phyloP scores from a whole-genome alignment of 352 stramenopile species.

The Plasmopara muralis region DNA sequence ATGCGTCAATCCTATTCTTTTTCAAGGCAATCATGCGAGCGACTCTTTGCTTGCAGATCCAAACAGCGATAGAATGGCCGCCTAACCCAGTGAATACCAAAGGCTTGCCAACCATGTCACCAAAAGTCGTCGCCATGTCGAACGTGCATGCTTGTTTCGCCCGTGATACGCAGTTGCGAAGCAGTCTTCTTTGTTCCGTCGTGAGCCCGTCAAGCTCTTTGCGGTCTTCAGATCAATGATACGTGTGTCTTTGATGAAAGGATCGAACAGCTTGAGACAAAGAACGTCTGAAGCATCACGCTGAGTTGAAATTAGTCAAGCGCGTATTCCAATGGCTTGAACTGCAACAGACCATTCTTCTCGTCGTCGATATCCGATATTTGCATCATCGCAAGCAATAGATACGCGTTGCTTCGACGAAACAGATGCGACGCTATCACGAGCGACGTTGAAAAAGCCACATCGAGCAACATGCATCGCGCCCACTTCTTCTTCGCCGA shows the following conservation, averaged over 20 bases:
- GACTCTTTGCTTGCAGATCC: slow-evolving; percentile 8
- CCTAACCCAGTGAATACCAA: slow-evolving; percentile 9
- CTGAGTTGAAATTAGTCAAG: slow-evolving; percentile 12
- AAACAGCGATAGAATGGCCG: slow-evolving; percentile 13
- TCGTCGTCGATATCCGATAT: slow-evolving; percentile 27
- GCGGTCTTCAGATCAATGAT: slow-evolving; percentile 9
- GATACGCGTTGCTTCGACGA: slow-evolving; percentile 19
- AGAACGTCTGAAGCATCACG: neutral
- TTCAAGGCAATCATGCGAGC: slow-evolving; percentile 17
- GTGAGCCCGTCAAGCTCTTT: slow-evolving; percentile 3
- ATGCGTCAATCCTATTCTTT: slow-evolving; percentile 19
- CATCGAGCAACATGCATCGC: slow-evolving; percentile 21
- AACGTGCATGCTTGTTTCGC: slow-evolving; percentile 9
- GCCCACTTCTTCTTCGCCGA: slow-evolving; percentile 11
- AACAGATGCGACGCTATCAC: slow-evolving; percentile 14
- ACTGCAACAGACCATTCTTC: slow-evolving; percentile 22
- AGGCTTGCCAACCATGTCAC: slow-evolving; percentile 9
- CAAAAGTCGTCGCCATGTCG: slow-evolving; percentile 13
- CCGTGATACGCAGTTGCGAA: slow-evolving; percentile 6
- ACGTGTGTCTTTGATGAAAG: slow-evolving; percentile 1
- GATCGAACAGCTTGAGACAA: neutral
- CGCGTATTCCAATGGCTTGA: slow-evolving; percentile 18
- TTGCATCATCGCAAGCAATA: slow-evolving; percentile 17
- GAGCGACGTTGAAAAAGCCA: slow-evolving; percentile 14
- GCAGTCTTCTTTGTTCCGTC: neutral